phyloP scores from a whole-genome alignment of 176 grass and related monocot species.

The Ensete ventricosum region DNA sequence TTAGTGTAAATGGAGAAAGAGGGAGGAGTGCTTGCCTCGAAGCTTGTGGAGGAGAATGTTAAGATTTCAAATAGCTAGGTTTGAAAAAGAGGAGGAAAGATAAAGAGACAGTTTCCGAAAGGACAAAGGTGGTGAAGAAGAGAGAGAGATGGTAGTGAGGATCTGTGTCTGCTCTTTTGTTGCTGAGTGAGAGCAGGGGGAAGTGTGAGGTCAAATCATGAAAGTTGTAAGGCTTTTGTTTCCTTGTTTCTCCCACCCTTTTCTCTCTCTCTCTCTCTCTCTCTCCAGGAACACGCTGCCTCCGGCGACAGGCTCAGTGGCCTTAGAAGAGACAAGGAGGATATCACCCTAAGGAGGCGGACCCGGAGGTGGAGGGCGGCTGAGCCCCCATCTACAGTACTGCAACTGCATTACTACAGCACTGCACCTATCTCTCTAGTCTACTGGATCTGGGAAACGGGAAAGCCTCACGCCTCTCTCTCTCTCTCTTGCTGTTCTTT shows the following conservation, averaged over 20 bases:
- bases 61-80: no score
- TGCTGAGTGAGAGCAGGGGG: not conserved
- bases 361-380: not conserved
- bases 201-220: not conserved
- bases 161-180: not conserved
- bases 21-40: no score
- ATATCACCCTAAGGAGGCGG: not conserved
- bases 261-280: not conserved
- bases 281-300: not conserved
- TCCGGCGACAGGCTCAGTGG: not conserved
- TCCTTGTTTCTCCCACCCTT: not conserved
- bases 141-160: no score
- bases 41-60: no score
- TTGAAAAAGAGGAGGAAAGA: no score
- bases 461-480: not conserved
- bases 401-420: no score
- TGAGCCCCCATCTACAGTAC: no score
- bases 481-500: not conserved
- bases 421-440: no score
- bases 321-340: not conserved
- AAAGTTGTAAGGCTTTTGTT: not conserved
- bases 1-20: no score
- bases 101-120: no score
- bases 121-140: no score
- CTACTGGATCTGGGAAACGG: not conserved